These are phyloP conservation scores for Dryadomyces quercus-mongolicae DNA, from an alignment of 2,329 filamentous ascomycete species.

Conservation along the genomic window DNA sequence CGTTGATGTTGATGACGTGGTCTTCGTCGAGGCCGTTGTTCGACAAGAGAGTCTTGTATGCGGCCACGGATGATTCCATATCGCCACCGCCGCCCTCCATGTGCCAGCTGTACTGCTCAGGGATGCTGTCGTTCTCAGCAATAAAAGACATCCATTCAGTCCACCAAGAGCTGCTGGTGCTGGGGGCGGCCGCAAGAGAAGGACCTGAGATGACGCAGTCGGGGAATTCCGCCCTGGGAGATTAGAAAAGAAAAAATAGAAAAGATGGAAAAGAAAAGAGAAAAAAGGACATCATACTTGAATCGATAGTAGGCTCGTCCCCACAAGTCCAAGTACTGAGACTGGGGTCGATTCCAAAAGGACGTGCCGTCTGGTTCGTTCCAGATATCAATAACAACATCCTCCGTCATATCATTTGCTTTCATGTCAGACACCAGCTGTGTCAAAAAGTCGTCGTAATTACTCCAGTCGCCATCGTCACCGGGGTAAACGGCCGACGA, in stretches of 20 bases:
- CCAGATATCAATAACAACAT: slow-evolving; percentile 36
- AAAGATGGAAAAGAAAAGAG: background rate
- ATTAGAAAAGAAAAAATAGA: background rate
- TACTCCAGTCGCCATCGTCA: slow-evolving; percentile 34
- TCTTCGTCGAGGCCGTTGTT: slow-evolving; percentile 18
- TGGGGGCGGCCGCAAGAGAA: slow-evolving; percentile 21
- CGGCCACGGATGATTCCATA: slow-evolving; percentile 16
- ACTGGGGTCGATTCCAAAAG: slow-evolving; percentile 24
- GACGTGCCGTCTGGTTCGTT: slow-evolving; percentile 33
- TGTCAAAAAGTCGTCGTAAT: slow-evolving; percentile 29
- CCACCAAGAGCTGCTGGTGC: slow-evolving; percentile 26
- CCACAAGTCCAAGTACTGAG: slow-evolving; percentile 29
- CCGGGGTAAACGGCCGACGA: slow-evolving; percentile 29
- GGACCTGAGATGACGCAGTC: slow-evolving; percentile 24
- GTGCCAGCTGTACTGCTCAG: slow-evolving; percentile 32
- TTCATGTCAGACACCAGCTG: slow-evolving; percentile 22
- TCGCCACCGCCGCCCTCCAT: slow-evolving; percentile 20
- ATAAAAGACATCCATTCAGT: slow-evolving; percentile 22
- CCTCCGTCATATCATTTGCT: slow-evolving; percentile 22
- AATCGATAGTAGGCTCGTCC: slow-evolving; percentile 6
- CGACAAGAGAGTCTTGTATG: slow-evolving; percentile 15
- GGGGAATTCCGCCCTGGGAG: slow-evolving; percentile 16
- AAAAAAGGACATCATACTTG: background rate
- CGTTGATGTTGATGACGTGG: slow-evolving; percentile 32
- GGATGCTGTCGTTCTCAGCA: slow-evolving; percentile 22